Base-by-base conservation (phyloP, 495 filamentous ascomycete genomes). In the Saxophila tyrrhenica region DNA sequence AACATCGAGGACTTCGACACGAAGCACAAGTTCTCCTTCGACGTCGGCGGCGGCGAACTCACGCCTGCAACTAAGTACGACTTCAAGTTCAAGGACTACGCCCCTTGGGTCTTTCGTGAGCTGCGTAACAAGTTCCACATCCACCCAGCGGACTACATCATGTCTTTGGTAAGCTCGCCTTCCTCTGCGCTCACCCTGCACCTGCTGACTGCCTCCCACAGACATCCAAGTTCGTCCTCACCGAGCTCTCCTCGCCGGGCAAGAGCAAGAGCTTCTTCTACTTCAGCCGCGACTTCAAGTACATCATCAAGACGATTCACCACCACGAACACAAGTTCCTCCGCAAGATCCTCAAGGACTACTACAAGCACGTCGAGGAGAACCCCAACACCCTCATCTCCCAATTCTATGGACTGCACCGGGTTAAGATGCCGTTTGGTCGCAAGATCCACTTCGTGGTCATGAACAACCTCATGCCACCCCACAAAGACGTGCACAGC, bases 11-110 rank as follows among this genome's bases (percentile, higher is more conserved):
- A 99, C 72, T 99, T 99, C 67, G 75, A 85, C 53, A 84, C 85
- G 57, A 85, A 83, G 66, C 87, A 97, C 69, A 97, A 99, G 71
- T 97, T 95, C 67, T 95, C 90, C 32, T 97, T 99, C 75, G 92
- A 97, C 70, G 92, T 97, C 62, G 94, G 91, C 56, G 92, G 92
- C 51, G 95, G 95, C 69, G 92, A 99, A 70, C 73, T 99, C 64
- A 95, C 94, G 17, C 92, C 92, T 20, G 95, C 90, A 52, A 90
- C 94, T 59, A 97, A 97, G 72, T 99, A 99, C 74, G 92, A 99
- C 71, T 99, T 97, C 80, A 99, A 99, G 68, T 99, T 99, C 73
- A 99, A 99, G 69, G 92, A 99, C 69, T 99, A 99, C 69, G 92
- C 92, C 17, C 92, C 92, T 25, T 97, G 91, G 90, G 92, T 99